phyloP scores from a whole-genome alignment of 2,329 filamentous ascomycete species.

The Diplodia corticola region DNA sequence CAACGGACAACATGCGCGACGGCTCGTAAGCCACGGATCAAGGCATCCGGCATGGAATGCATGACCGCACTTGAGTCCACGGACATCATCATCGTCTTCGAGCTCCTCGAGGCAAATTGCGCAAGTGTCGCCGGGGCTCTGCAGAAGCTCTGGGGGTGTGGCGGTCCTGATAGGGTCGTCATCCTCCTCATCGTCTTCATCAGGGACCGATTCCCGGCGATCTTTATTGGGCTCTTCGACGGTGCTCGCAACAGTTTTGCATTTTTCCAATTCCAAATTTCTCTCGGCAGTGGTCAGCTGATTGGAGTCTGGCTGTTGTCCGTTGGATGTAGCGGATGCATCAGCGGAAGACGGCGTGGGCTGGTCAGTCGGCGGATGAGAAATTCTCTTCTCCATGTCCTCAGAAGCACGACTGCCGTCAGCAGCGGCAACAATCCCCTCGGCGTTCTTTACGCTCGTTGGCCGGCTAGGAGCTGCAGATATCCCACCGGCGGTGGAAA shows the following conservation, averaged over 20 bases:
- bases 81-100: conserved; percentile 93
- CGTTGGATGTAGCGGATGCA: conserved; percentile 21
- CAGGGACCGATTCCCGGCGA: conserved; percentile 28
- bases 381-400: conserved; percentile 12
- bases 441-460: conserved; percentile 69
- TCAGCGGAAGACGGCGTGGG: conserved; percentile 2
- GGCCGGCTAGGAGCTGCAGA: conserved; percentile 69
- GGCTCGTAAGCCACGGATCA: conserved; percentile 93
- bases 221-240: conserved; percentile 29
- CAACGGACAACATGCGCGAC: conserved; percentile 91
- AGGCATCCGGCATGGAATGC: conserved; percentile 96
- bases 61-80: conserved; percentile 93
- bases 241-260: conserved; percentile 35
- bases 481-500: conserved; percentile 83
- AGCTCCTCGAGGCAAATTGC: conserved; percentile 94
- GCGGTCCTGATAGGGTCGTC: conserved; percentile 79
- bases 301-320: conserved; percentile 35
- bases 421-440: conserved; percentile 42
- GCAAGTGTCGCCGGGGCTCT: conserved; percentile 85
- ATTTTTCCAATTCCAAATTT: conserved; percentile 32
- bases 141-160: conserved; percentile 76
- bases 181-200: conserved; percentile 68
- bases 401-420: conserved; percentile 35
- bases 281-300: conserved; percentile 26
- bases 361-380: conserved; percentile 10